Conservation (phyloP, 192 early-diverging fungal species). For the Lobulomyces angularis region DNA sequence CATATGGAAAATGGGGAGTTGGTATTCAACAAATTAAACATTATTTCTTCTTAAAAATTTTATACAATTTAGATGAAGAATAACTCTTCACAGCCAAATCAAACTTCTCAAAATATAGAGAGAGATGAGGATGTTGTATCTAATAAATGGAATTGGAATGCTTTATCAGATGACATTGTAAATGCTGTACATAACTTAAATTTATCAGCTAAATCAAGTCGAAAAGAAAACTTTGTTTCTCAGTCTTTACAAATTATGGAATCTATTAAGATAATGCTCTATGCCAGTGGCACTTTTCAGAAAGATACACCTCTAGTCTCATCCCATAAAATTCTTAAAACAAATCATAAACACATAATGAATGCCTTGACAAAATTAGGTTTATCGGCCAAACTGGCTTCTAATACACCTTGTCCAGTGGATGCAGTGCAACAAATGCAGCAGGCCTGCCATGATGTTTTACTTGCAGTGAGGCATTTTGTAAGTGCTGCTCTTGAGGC, state of each 20-base stretch:
- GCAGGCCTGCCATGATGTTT: constrained; percentile 60
- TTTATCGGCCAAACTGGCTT: constrained; percentile 25
- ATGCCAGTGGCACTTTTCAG: constrained; percentile 25
- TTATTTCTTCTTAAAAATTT: too few species aligned
- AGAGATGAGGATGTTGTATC: neutral
- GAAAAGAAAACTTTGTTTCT: constrained; percentile 26
- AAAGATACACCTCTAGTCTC: constrained; percentile 18
- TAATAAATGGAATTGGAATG: constrained; percentile 18
- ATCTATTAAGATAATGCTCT: constrained; percentile 37
- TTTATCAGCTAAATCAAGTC: constrained; percentile 19
- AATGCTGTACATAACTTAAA: constrained; percentile 20
- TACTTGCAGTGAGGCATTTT: constrained; percentile 64
- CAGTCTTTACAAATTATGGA: constrained; percentile 29
- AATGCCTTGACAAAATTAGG: constrained; percentile 28
- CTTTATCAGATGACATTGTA: constrained; percentile 25
- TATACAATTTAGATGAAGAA: too few species aligned
- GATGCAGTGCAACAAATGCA: constrained; percentile 66
- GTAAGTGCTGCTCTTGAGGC: constrained; percentile 50
- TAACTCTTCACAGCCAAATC: neutral
- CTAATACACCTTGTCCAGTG: constrained; percentile 36
- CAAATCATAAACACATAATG: constrained; percentile 65
- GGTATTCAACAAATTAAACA: constrained; percentile 28
- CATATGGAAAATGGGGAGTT: constrained; percentile 24
- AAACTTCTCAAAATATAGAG: neutral
- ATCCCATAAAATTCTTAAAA: constrained; percentile 44